phyloP scores from a whole-genome alignment of 2,329 filamentous ascomycete genomes.

The Talaromyces pinophilus region DNA sequence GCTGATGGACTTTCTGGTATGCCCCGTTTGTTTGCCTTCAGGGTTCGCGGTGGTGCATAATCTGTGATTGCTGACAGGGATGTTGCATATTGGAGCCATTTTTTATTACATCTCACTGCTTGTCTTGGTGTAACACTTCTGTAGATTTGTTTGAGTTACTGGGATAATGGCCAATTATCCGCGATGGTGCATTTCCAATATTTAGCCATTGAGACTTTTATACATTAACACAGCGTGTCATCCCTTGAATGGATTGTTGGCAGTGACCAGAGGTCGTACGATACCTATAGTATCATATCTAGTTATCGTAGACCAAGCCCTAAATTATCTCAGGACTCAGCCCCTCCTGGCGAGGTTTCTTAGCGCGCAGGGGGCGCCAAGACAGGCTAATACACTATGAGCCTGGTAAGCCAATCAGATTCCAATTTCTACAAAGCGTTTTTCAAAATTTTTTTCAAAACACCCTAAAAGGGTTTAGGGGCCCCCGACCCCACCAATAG shows the following conservation, averaged over 20 bases:
- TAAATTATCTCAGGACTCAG: not conserved
- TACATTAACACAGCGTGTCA: not conserved
- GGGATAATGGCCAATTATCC: not conserved
- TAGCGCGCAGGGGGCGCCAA: too few species aligned
- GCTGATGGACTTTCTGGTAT: not conserved
- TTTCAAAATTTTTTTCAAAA: too few species aligned
- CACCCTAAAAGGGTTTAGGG: too few species aligned
- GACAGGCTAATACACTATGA: too few species aligned
- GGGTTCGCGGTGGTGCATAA: not conserved
- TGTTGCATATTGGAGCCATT: not conserved
- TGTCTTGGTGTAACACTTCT: not conserved
- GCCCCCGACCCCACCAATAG: too few species aligned
- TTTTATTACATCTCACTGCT: conserved; percentile 4
- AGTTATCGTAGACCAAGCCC: not conserved
- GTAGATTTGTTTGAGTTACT: not conserved
- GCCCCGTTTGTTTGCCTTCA: not conserved
- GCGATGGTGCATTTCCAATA: not conserved
- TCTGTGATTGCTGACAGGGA: not conserved
- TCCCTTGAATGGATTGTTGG: not conserved
- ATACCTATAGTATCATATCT: not conserved
- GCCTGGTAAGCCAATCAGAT: too few species aligned
- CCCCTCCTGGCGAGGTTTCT: too few species aligned
- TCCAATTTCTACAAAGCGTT: too few species aligned
- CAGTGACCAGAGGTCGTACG: not conserved
- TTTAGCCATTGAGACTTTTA: not conserved